phyloP scores from a whole-genome alignment of 345 rosid genomes.

The Eucalyptus sp. region DNA sequence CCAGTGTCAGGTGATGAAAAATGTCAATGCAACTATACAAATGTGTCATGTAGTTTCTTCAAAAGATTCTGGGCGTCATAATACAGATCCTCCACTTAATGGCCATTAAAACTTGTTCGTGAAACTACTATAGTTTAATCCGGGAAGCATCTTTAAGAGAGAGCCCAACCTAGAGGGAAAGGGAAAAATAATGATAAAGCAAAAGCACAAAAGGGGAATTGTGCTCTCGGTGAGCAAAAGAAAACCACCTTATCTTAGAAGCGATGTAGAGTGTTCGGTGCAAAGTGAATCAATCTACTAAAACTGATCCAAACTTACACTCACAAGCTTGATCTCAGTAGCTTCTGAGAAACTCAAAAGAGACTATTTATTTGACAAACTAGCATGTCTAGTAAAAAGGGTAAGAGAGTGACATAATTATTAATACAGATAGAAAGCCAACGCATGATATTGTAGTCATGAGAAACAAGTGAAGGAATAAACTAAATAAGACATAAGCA shows the following conservation, averaged over 20 bases:
- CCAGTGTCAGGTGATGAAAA: not conserved
- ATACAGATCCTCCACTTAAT: not conserved
- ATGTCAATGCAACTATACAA: not conserved
- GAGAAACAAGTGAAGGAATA: not conserved
- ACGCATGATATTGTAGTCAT: not conserved
- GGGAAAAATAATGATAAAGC: not conserved
- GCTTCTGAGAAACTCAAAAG: not conserved
- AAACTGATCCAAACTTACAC: not conserved
- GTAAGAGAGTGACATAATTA: not conserved
- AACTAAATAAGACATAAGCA: not conserved
- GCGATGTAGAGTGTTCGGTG: not conserved
- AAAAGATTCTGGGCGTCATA: not conserved
- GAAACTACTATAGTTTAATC: not conserved
- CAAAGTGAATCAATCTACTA: not conserved
- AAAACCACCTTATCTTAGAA: not conserved
- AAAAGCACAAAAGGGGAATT: not conserved
- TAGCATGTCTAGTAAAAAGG: not conserved
- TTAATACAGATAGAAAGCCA: not conserved
- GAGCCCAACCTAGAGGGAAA: not conserved
- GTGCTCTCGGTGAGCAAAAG: not conserved
- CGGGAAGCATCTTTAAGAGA: not conserved
- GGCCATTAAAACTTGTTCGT: not conserved
- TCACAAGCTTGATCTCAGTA: not conserved
- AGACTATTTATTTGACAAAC: not conserved
- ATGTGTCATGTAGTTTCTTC: not conserved